These are phyloP conservation scores for Solanum tarapatanum DNA, from an alignment of 257 asterid species.

Conservation along the genomic window DNA sequence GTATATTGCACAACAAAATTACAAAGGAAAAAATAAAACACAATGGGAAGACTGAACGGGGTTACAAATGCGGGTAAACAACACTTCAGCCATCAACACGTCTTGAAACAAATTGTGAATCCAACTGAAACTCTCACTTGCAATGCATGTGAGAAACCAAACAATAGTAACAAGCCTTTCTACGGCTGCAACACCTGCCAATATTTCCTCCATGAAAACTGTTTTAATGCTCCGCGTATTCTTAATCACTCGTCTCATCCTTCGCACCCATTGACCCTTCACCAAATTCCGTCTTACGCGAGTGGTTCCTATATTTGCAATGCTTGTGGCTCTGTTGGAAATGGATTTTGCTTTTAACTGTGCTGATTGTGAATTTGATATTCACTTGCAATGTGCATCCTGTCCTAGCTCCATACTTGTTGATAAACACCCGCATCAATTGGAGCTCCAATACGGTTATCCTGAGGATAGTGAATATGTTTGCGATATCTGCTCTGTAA, in stretches of 20 bases:
- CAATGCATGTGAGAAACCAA: slow-evolving; percentile 6
- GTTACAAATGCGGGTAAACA: background rate
- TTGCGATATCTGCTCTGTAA: slow-evolving; percentile 4
- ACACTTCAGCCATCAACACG: slow-evolving; percentile 31
- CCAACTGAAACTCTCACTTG: slow-evolving; percentile 2
- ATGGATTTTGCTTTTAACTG: slow-evolving; percentile 12
- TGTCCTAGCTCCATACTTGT: background rate
- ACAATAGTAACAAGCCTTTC: background rate
- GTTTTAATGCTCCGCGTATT: slow-evolving; percentile 17
- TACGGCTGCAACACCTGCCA: slow-evolving; percentile 20
- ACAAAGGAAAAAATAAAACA: background rate
- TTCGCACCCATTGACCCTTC: slow-evolving; percentile 18
- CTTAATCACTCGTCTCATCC: slow-evolving; percentile 18
- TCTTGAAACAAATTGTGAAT: background rate
- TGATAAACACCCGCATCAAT: slow-evolving; percentile 8
- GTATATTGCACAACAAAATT: background rate
- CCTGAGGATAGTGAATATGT: background rate
- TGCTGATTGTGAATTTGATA: slow-evolving; percentile 16
- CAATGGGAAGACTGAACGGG: background rate
- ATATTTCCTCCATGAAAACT: slow-evolving; percentile 20
- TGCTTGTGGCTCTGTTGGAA: slow-evolving; percentile 12
- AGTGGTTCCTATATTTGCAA: slow-evolving; percentile 5
- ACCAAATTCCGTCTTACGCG: slow-evolving; percentile 10
- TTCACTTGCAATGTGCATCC: slow-evolving; percentile 14
- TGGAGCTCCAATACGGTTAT: slow-evolving; percentile 1